Evolutionary conservation across 495 filamentous ascomycete genomes (phyloP), one percentile per base, ranked within the genome.

Genomic region (Neohortaea acidophila): DNA sequence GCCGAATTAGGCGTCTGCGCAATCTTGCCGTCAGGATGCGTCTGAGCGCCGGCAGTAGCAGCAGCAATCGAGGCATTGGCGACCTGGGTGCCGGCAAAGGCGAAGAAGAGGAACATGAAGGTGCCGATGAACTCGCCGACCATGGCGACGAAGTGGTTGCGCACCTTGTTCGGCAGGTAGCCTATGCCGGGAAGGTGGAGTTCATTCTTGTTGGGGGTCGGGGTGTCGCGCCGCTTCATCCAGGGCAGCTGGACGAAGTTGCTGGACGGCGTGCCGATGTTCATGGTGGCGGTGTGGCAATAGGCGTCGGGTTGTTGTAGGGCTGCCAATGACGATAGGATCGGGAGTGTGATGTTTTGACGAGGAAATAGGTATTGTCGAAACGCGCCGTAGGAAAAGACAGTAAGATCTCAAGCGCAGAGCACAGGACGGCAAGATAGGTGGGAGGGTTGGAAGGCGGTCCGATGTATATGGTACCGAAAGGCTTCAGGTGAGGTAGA

Each of bases 41-140:
- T 27, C 7, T 14, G n/a, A 4, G 36, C 37, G 22, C 25, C 34
- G 3, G n/a, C 28, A 4, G 32, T 26, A 21, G 43, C 43, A 2
- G 50, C 49, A 9, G 41, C 38, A 9, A 39, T 39, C 4, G 52
- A 38, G n/a, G 46, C 39, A 24, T 55, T 55, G 27, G 52, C 52
- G 18, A 55, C 50, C 23, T 55, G 52, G 1, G 52, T 55, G 5
- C 26, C 46, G 4, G 46, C 32, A 38, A 53, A 55, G 41, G 50
- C 52, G 47, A 55, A 51, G 38, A 55, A 55, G 19, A 55, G 47
- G 43, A 55, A 55, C 24, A 53, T 25, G 23, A 51, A 55, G 2
- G 52, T 55, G 4, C 52, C 52, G 21, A 37, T 38, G 21, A 55
- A 53, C 38, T 55, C 52, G 14, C 52, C 52, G 6, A 50, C 25